Conservation (phyloP, 2,329 filamentous ascomycete species). For the Sporothrix humicola region DNA sequence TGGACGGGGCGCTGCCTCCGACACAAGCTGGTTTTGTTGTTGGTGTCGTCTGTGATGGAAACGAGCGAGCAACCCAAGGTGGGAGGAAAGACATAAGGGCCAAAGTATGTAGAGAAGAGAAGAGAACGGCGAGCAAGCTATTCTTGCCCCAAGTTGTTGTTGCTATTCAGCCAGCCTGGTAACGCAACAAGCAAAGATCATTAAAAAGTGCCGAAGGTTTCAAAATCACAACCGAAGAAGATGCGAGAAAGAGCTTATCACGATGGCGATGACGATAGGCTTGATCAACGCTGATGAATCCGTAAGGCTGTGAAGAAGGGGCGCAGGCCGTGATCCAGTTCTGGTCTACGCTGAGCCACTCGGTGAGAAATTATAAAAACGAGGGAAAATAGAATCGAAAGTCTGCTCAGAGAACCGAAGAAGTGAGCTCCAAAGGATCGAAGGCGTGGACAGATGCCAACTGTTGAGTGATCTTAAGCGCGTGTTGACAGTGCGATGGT, state of each 20-base stretch:
- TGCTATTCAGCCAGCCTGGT: too few species aligned
- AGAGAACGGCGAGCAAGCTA: not conserved
- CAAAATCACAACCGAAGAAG: not conserved
- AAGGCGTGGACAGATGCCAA: not conserved
- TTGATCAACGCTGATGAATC: not conserved
- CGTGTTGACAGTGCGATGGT: not conserved
- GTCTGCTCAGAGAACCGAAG: not conserved
- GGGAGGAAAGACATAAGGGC: not conserved
- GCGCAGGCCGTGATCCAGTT: not conserved
- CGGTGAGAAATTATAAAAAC: not conserved
- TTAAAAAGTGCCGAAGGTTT: not conserved
- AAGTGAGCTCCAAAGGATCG: not conserved
- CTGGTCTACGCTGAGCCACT: slow-evolving; percentile 11
- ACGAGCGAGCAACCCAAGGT: not conserved
- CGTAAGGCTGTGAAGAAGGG: slow-evolving; percentile 10
- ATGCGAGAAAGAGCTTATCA: not conserved
- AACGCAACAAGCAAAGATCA: not conserved
- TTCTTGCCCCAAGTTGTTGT: not conserved
- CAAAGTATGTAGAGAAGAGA: not conserved
- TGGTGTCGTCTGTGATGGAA: slow-evolving; percentile 1
- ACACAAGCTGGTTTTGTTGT: not conserved
- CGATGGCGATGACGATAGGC: not conserved
- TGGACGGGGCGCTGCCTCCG: slow-evolving; percentile 4
- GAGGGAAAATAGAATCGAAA: not conserved
- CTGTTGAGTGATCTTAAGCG: not conserved